Percentiles rank a stretch among this genome's conserved stretches.
Evolutionary conservation across 108 stramenopile genomes (phyloP).

Genomic region (Cylindrotheca fusiformis): DNA sequence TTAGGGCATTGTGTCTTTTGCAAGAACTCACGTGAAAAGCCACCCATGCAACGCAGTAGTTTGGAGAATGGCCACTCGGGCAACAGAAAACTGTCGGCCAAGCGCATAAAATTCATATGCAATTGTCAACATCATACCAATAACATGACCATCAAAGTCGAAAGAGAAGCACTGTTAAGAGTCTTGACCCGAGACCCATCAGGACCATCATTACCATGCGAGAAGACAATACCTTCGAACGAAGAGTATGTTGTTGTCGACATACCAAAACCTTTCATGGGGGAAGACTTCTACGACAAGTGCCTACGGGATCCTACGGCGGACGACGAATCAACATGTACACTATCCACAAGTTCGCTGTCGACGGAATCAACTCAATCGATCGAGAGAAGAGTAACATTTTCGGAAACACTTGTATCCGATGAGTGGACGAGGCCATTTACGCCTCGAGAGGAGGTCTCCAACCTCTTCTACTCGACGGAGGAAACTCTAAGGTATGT

Average conservation of each 20-base stretch:
- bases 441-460: slow-evolving; percentile 44
- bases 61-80: too few species aligned
- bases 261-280: slow-evolving; percentile 17
- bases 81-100: too few species aligned
- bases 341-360: slow-evolving; percentile 47
- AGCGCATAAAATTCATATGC: too few species aligned
- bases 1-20: too few species aligned
- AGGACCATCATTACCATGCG: slow-evolving; percentile 22
- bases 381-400: slow-evolving; percentile 58
- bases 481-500: slow-evolving; percentile 76
- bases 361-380: slow-evolving; percentile 27
- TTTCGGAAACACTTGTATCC: slow-evolving; percentile 62
- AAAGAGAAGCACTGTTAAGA: slow-evolving; percentile 60
- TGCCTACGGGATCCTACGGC: slow-evolving; percentile 10
- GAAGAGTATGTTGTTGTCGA: slow-evolving; percentile 31
- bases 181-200: slow-evolving; percentile 36
- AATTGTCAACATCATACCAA: too few species aligned
- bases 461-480: slow-evolving; percentile 59
- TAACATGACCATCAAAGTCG: slow-evolving; percentile 78
- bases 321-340: slow-evolving; percentile 42
- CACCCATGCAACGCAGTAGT: too few species aligned
- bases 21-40: too few species aligned
- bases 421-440: slow-evolving; percentile 65
- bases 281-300: slow-evolving; percentile 1
- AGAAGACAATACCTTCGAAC: slow-evolving; percentile 13